A percentile compares a stretch with the other conserved stretches of the same genome.
These are phyloP conservation scores for Candida multigemmis DNA, from an alignment of 805 yeast species.

Conservation along the genomic window DNA sequence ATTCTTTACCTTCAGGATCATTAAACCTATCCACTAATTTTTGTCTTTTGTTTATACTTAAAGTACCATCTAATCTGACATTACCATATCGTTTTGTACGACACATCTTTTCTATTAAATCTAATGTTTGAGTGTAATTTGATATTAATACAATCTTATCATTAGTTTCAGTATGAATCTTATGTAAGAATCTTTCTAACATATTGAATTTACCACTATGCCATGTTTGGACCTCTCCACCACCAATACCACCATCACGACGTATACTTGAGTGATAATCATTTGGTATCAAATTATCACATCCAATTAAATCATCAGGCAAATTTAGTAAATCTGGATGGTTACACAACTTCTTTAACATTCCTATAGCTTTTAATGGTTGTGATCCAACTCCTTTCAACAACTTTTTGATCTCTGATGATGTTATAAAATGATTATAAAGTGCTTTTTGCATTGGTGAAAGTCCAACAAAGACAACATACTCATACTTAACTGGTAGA, in stretches of 20 bases:
- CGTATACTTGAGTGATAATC: slow-evolving; percentile 48
- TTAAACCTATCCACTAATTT: slow-evolving; percentile 86
- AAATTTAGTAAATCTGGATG: slow-evolving; percentile 83
- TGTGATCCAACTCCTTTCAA: slow-evolving; percentile 67
- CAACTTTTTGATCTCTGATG: slow-evolving; percentile 66
- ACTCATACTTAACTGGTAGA: slow-evolving; percentile 92
- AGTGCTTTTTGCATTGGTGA: slow-evolving; percentile 67
- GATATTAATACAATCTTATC: slow-evolving; percentile 94
- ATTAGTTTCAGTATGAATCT: slow-evolving; percentile 71
- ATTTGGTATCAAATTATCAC: slow-evolving; percentile 58
- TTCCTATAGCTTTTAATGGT: slow-evolving; percentile 82
- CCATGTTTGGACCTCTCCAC: slow-evolving; percentile 73
- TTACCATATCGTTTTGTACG: slow-evolving; percentile 65
- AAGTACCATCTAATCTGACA: slow-evolving; percentile 83
- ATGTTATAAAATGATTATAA: slow-evolving; percentile 66
- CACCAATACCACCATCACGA: slow-evolving; percentile 10
- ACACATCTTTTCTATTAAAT: slow-evolving; percentile 82
- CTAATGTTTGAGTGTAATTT: slow-evolving; percentile 91
- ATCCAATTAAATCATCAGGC: slow-evolving; percentile 71
- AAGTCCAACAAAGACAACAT: slow-evolving; percentile 85
- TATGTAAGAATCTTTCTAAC: slow-evolving; percentile 72
- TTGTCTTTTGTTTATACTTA: slow-evolving; percentile 88
- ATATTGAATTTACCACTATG: slow-evolving; percentile 81
- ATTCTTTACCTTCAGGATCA: slow-evolving; percentile 81
- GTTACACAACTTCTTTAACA: slow-evolving; percentile 83